A percentile compares a stretch with the other conserved stretches of the same genome.
These are phyloP conservation scores for Melanogaster broomeanus DNA, from an alignment of 768 basidiomycete genomes.

Conservation along the genomic window DNA sequence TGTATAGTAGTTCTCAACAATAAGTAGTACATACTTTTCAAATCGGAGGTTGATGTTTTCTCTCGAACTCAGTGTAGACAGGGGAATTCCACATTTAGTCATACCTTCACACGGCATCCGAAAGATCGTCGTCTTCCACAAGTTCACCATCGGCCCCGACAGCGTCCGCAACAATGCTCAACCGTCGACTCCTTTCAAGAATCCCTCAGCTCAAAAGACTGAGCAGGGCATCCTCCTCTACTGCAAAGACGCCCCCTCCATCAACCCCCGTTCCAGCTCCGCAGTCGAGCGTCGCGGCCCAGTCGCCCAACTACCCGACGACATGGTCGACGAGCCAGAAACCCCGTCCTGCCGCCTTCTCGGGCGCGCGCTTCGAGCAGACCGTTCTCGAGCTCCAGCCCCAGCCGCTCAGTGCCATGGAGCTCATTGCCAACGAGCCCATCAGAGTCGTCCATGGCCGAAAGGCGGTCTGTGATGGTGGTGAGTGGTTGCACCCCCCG, in stretches of 20 bases:
- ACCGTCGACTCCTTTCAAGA: slow-evolving; percentile 25
- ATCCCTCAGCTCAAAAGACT: slow-evolving; percentile 12
- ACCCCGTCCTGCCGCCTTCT: slow-evolving; percentile 57
- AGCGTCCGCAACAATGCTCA: slow-evolving; percentile 23
- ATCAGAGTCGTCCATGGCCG: slow-evolving; percentile 78
- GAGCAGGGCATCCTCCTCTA: slow-evolving; percentile 27
- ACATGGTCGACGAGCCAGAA: slow-evolving; percentile 89
- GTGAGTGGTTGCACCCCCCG: slow-evolving; percentile 49
- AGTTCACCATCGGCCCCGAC: slow-evolving; percentile 7
- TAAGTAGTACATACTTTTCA: too few species aligned
- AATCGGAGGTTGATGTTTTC: too few species aligned
- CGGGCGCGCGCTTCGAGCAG: slow-evolving; percentile 90
- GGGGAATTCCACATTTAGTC: slow-evolving; percentile 16
- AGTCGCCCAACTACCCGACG: slow-evolving; percentile 80
- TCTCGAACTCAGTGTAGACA: neutral
- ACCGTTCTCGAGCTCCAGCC: slow-evolving; percentile 87
- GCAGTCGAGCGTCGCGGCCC: slow-evolving; percentile 44
- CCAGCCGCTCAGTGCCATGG: slow-evolving; percentile 87
- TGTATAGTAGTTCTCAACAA: neutral
- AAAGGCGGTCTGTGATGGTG: slow-evolving; percentile 93
- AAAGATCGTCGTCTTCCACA: neutral
- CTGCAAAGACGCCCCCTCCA: slow-evolving; percentile 10
- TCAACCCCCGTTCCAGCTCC: slow-evolving; percentile 10
- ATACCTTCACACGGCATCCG: neutral
- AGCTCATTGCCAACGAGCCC: slow-evolving; percentile 83